phyloP scores from a whole-genome alignment of 257 asterid genomes.

The Marsdenia floribunda region DNA sequence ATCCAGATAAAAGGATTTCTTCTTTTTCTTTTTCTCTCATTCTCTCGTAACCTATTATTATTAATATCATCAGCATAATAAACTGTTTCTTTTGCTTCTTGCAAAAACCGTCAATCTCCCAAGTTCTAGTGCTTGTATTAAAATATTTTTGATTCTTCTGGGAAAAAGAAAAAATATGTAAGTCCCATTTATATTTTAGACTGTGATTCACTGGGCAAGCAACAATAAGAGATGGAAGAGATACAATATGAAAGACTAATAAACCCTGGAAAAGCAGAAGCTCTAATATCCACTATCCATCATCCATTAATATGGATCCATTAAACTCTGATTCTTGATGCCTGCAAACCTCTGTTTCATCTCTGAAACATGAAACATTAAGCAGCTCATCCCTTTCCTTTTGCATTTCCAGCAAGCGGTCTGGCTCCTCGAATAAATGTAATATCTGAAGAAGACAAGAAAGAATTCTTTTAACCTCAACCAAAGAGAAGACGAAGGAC shows the following conservation, averaged over 20 bases:
- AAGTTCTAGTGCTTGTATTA: background rate
- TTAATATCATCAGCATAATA: background rate
- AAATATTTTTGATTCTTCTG: background rate
- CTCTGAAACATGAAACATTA: conserved; percentile 23
- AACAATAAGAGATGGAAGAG: background rate
- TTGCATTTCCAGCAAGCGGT: conserved; percentile 41
- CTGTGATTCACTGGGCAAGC: background rate
- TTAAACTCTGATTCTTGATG: conserved; percentile 24
- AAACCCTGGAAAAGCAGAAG: background rate
- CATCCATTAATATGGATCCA: conserved; percentile 25
- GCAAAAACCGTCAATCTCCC: background rate
- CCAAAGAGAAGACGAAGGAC: background rate
- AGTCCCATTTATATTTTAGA: background rate
- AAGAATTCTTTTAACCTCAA: background rate
- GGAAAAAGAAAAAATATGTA: background rate
- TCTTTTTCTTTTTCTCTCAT: too few species aligned
- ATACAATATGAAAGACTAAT: background rate
- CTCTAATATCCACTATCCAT: conserved; percentile 5
- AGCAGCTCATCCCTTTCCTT: conserved; percentile 39
- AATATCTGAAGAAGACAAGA: conserved; percentile 43
- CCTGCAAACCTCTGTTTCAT: conserved; percentile 24
- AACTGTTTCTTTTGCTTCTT: background rate
- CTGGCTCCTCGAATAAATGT: conserved; percentile 49
- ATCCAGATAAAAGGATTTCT: background rate
- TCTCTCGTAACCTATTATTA: background rate